Percentiles rank a stretch among this genome's conserved stretches.
phyloP scores from a whole-genome alignment of 805 yeast genomes.

The Cyberlindnera samutprakarnensis region DNA sequence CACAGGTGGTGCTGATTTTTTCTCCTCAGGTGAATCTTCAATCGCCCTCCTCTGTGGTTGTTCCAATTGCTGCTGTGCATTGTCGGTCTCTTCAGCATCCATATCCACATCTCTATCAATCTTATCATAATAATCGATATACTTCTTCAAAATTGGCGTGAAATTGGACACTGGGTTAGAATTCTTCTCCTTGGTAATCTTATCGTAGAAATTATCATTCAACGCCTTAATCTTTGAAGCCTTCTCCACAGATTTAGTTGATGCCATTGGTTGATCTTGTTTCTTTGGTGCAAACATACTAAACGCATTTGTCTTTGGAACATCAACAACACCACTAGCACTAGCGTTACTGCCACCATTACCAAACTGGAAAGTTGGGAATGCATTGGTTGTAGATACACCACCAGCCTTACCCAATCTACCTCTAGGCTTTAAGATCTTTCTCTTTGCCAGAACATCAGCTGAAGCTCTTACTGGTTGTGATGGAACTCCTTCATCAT shows the following conservation, averaged over 20 bases:
- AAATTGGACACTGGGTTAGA: constrained; percentile 49
- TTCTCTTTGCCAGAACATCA: constrained; percentile 58
- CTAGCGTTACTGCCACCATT: constrained; percentile 5
- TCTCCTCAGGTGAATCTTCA: constrained; percentile 9
- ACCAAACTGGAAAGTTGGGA: constrained; percentile 8
- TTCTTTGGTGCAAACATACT: constrained; percentile 1
- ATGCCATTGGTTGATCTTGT: constrained; percentile 2
- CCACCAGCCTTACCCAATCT: constrained; percentile 24
- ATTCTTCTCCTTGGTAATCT: constrained; percentile 34
- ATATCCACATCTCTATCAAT: constrained; percentile 24
- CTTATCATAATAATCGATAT: constrained; percentile 41
- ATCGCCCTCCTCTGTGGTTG: constrained; percentile 12
- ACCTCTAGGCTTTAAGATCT: constrained; percentile 53
- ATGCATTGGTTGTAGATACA: constrained; percentile 1
- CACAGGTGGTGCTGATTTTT: constrained; percentile 4
- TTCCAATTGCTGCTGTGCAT: constrained; percentile 5
- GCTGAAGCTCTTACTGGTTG: constrained; percentile 44
- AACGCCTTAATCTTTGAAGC: constrained; percentile 54
- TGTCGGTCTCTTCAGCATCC: constrained; percentile 16
- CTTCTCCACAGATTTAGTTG: constrained; percentile 24
- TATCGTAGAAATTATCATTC: constrained; percentile 49
- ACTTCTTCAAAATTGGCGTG: constrained; percentile 48
- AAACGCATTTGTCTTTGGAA: constrained; percentile 6
- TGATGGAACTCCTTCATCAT: constrained; percentile 31
- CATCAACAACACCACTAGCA: background rate